A percentile compares a stretch with the other conserved stretches of the same genome.
Evolutionary conservation across 2,329 filamentous ascomycete genomes (phyloP).

Genomic region (Stagonosporopsis vannaccii): DNA sequence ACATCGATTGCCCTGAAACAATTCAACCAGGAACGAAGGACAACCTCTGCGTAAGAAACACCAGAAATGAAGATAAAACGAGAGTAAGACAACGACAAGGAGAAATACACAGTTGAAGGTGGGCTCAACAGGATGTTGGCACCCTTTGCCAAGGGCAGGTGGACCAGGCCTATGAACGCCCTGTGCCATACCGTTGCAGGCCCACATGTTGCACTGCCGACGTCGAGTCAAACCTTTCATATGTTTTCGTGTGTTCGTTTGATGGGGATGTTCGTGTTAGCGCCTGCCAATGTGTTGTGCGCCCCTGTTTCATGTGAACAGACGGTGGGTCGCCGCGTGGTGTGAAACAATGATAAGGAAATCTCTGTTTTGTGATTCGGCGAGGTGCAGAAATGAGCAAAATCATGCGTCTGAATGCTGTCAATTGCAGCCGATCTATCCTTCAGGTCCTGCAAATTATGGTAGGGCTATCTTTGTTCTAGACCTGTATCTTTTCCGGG

Average conservation of each 20-base stretch:
- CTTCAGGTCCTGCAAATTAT: background rate
- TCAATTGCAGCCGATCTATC: conserved; percentile 1
- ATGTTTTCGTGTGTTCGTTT: background rate
- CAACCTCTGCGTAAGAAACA: background rate
- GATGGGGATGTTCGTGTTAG: conserved; percentile 7
- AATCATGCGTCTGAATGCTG: conserved; percentile 4
- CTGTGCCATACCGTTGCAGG: conserved; percentile 9
- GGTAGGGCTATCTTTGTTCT: conserved; percentile 1
- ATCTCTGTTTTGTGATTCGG: conserved; percentile 19
- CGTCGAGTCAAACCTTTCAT: conserved; percentile 3
- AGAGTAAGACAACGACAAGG: background rate
- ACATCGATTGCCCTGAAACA: background rate
- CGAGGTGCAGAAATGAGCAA: conserved; percentile 10
- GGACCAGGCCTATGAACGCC: background rate
- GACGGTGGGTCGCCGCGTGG: conserved; percentile 10
- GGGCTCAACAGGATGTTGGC: background rate
- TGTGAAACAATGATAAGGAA: conserved; percentile 17
- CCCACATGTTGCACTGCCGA: conserved; percentile 17
- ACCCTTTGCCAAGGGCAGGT: conserved; percentile 1
- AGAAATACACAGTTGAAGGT: background rate
- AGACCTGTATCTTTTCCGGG: background rate
- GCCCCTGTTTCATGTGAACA: conserved; percentile 20
- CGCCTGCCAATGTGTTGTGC: conserved; percentile 2
- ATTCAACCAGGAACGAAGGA: background rate
- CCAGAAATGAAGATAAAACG: conserved; percentile 8